These are phyloP conservation scores for Chalciporus pseudorubinellus DNA, from an alignment of 768 basidiomycete genomes.

Conservation along the genomic window DNA sequence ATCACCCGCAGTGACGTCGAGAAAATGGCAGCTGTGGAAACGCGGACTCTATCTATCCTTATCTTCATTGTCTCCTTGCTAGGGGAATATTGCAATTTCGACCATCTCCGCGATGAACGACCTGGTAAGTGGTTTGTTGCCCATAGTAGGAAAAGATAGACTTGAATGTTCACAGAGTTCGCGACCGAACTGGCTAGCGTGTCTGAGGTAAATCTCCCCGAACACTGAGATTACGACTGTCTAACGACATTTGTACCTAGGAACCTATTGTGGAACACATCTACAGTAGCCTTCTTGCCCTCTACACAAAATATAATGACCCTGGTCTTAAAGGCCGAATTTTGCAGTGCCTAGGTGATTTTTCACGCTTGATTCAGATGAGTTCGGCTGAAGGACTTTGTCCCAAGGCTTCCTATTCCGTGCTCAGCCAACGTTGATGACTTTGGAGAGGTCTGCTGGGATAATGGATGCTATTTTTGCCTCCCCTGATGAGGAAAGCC, in stretches of 20 bases:
- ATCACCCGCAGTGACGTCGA: constrained; percentile 41
- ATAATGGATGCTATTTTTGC: constrained; percentile 92
- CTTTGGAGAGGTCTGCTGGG: constrained; percentile 66
- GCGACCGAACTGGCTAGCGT: constrained; percentile 56
- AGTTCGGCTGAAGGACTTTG: not conserved
- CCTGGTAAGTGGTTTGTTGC: constrained; percentile 43
- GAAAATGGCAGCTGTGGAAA: constrained; percentile 46
- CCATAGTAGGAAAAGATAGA: not conserved
- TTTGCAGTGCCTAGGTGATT: constrained; percentile 80
- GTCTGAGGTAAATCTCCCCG: constrained; percentile 41
- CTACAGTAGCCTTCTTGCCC: constrained; percentile 64
- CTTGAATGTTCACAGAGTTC: constrained; percentile 41
- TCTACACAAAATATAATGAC: constrained; percentile 68
- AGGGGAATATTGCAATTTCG: constrained; percentile 88
- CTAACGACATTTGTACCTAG: constrained; percentile 32
- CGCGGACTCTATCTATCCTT: constrained; percentile 60
- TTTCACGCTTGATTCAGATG: not conserved
- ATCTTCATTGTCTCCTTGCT: constrained; percentile 84
- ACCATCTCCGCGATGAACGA: constrained; percentile 62
- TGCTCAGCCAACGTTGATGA: constrained; percentile 89
- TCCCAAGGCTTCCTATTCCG: constrained; percentile 83
- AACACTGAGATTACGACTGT: not conserved
- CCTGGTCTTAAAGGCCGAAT: constrained; percentile 63
- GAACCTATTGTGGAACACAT: constrained; percentile 80
- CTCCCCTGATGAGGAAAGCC: constrained; percentile 67